A percentile compares a stretch with the other conserved stretches of the same genome.
These are phyloP conservation scores for Aspergillus saccharolyticus DNA, from an alignment of 495 filamentous ascomycete species.

Conservation along the genomic window DNA sequence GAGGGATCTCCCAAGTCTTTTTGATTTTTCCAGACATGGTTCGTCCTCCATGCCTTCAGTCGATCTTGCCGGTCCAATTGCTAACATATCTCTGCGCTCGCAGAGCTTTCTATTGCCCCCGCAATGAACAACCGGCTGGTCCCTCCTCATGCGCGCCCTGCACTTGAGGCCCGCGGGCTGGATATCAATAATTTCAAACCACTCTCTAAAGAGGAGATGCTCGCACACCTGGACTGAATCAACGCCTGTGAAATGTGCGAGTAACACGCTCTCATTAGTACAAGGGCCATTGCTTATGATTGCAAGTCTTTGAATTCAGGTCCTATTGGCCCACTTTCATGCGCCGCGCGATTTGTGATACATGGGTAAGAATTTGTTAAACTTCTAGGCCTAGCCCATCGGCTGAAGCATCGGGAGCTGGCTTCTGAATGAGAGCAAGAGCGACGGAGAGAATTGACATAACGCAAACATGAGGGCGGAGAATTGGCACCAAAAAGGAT, in stretches of 20 bases:
- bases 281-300: slow-evolving; percentile 25
- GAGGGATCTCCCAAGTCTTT: slow-evolving; percentile 79
- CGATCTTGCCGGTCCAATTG: slow-evolving; percentile 4
- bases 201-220: slow-evolving; percentile 89
- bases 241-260: slow-evolving; percentile 35
- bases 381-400: slow-evolving; percentile 20
- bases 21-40: slow-evolving; percentile 95
- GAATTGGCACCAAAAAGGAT: slow-evolving; percentile 7
- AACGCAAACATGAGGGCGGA: slow-evolving; percentile 11
- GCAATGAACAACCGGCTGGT: slow-evolving; percentile 82
- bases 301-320: slow-evolving; percentile 30
- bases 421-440: slow-evolving; percentile 28
- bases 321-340: slow-evolving; percentile 31
- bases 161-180: slow-evolving; percentile 69
- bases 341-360: slow-evolving; percentile 31
- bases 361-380: slow-evolving; percentile 19
- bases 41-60: slow-evolving; percentile 27
- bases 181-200: slow-evolving; percentile 94
- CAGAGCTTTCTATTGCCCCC: slow-evolving; percentile 93
- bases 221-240: slow-evolving; percentile 90
- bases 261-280: slow-evolving; percentile 33
- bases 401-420: slow-evolving; percentile 23
- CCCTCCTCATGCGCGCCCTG: slow-evolving; percentile 71
- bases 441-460: slow-evolving; percentile 17
- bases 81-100: slow-evolving; percentile 6